Conservation (phyloP, 2,329 filamentous ascomycete genomes). For the Incumbomyces lentus region DNA sequence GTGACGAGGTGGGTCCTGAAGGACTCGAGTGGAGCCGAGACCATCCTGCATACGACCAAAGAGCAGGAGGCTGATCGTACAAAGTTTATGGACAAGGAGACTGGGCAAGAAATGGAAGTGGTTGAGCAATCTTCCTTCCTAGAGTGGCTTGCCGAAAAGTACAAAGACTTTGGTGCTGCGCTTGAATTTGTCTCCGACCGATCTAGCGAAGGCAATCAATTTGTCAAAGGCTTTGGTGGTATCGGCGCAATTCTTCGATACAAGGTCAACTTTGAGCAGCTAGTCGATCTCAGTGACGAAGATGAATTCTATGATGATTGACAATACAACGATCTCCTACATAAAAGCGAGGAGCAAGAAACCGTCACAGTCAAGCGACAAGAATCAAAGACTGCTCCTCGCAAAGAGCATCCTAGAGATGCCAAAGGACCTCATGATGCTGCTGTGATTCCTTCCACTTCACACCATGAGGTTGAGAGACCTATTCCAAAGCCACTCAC, state of each 20-base stretch:
- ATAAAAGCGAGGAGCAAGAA: slow-evolving; percentile 66
- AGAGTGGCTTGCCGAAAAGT: slow-evolving; percentile 98
- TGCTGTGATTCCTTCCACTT: background rate
- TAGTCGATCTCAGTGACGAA: slow-evolving; percentile 75
- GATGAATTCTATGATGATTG: slow-evolving; percentile 77
- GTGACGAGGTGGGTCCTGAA: slow-evolving; percentile 87
- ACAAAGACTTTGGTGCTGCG: slow-evolving; percentile 92
- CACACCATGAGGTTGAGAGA: background rate
- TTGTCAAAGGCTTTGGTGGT: slow-evolving; percentile 98
- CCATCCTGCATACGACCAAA: slow-evolving; percentile 81
- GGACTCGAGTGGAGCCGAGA: slow-evolving; percentile 59
- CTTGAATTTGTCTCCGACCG: slow-evolving; percentile 97
- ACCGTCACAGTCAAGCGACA: slow-evolving; percentile 45
- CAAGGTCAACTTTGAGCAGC: slow-evolving; percentile 99
- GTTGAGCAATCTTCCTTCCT: slow-evolving; percentile 81
- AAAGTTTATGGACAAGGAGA: slow-evolving; percentile 89
- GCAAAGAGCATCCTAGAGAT: slow-evolving; percentile 12
- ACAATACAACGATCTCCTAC: slow-evolving; percentile 18
- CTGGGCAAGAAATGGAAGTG: slow-evolving; percentile 95
- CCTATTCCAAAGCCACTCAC: slow-evolving; percentile 3
- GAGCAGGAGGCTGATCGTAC: slow-evolving; percentile 68
- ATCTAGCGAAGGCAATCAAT: slow-evolving; percentile 97
- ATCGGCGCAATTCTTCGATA: slow-evolving; percentile 95
- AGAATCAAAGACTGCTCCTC: slow-evolving; percentile 45
- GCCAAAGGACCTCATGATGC: background rate